These are phyloP conservation scores for Colletotrichum cordylinicola DNA, from an alignment of 2,329 filamentous ascomycete genomes.

Conservation along the genomic window DNA sequence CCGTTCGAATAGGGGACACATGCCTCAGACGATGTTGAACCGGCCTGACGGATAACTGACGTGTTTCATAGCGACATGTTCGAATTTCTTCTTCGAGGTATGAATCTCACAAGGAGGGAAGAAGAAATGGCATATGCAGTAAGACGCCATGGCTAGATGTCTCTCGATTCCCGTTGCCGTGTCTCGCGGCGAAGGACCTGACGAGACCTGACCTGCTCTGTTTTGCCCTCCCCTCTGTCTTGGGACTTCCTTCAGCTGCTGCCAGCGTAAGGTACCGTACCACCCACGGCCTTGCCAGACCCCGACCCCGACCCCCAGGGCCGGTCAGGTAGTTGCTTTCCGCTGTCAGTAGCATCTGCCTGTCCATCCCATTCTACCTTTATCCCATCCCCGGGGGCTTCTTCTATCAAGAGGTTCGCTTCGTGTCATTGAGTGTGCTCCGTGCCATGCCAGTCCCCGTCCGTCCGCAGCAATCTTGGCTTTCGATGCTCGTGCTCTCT, in stretches of 20 bases:
- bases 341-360: not conserved
- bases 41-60: constrained; percentile 5
- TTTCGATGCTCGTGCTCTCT: not conserved
- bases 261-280: not conserved
- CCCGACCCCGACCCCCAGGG: not conserved
- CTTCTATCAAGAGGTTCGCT: not conserved
- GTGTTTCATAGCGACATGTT: constrained; percentile 4
- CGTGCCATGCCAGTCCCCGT: not conserved
- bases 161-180: constrained; percentile 12
- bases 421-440: not conserved
- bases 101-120: not conserved
- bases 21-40: not conserved
- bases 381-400: not conserved
- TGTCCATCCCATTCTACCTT: not conserved
- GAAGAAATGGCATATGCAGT: constrained; percentile 12
- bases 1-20: not conserved
- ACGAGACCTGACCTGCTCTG: too few relatives aligned
- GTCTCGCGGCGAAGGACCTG: not conserved
- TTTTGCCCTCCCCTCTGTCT: not conserved
- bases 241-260: not conserved
- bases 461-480: not conserved
- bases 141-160: constrained; percentile 14
- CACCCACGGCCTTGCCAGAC: not conserved
- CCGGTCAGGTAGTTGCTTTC: not conserved
- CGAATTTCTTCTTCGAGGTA: constrained; percentile 7